Evolutionary conservation across 116 monocot genomes (phyloP), one percentile per base, ranked within the genome.

Genomic region (Iris pallida): DNA sequence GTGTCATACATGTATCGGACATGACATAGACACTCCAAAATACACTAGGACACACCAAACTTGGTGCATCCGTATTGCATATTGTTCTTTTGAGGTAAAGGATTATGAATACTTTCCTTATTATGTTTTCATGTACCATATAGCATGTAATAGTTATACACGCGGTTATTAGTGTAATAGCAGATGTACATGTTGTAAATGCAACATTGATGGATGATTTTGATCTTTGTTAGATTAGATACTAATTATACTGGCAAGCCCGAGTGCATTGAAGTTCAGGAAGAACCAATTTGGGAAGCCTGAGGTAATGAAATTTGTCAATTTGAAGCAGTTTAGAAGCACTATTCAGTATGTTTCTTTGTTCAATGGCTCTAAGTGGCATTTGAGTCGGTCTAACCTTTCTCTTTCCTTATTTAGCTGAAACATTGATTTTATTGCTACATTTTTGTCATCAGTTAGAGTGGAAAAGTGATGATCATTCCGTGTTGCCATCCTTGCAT

Each of bases 261-360:
- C 96, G 74, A 75, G 58, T 63, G 79, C 83, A 20, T 73, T 96
- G 49, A 75, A 80, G 57, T 96, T 96, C 66, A 75, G 63, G 65
- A 92, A 85, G 67, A 92, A 87, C 63, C 49, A 16, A 59, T 87
- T 82, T 83, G 96, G 92, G 14, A 96, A 96, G 71, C 96, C 92
- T 63, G 85, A 96, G 96, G 96, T 89, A 83, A 69, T 71, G 2
- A 15, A 43, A 42, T 61, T 56, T 45, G 20, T 13, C 45, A 10
- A 8, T 18, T 69, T 8, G 40, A 41, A 43, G 1, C 45, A 10
- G 9, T 18, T 69, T 8, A 16, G 42, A 43, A 4, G 7, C 5
- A 6, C 6, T 16, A 4, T 52, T 44, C 13, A 11, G n/a, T 11
- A 55, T 64, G 14, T 10, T 40, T 55, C 42, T 12, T 64, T 0